phyloP scores from a whole-genome alignment of 345 rosid species.

The Eucalyptus shirleyi region DNA sequence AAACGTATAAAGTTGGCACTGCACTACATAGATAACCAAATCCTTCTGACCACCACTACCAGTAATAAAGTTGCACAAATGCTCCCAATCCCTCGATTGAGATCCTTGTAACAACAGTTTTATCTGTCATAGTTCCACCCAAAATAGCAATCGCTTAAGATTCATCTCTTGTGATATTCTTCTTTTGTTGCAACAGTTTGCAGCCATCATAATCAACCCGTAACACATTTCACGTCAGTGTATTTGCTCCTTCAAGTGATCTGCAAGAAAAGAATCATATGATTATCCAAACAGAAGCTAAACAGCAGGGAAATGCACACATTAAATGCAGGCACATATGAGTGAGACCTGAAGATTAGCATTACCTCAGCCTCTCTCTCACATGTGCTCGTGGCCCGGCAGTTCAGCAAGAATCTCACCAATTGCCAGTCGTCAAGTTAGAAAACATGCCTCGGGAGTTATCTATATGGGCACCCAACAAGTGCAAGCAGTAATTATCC shows the following conservation, averaged over 20 bases:
- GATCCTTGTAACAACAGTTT: background rate
- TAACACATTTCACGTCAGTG: background rate
- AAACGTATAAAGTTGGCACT: background rate
- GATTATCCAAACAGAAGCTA: background rate
- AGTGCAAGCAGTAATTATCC: constrained; percentile 49
- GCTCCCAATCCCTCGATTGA: background rate
- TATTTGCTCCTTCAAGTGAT: background rate
- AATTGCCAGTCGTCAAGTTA: background rate
- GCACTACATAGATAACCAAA: background rate
- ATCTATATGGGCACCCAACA: constrained; percentile 56
- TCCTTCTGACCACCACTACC: background rate
- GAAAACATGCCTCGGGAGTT: background rate
- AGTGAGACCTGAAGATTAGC: background rate
- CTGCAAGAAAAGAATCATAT: background rate
- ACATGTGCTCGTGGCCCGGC: background rate
- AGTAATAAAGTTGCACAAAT: background rate
- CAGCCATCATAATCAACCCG: background rate
- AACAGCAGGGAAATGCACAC: background rate
- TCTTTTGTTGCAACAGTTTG: background rate
- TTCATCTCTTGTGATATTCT: background rate
- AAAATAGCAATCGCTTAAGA: background rate
- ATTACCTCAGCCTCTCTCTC: background rate
- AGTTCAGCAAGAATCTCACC: background rate
- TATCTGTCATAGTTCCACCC: background rate
- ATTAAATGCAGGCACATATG: background rate